A percentile compares a stretch with the other conserved stretches of the same genome.
Evolutionary conservation across 2,329 filamentous ascomycete species (phyloP).

Genomic region (Penicillium sp.): DNA sequence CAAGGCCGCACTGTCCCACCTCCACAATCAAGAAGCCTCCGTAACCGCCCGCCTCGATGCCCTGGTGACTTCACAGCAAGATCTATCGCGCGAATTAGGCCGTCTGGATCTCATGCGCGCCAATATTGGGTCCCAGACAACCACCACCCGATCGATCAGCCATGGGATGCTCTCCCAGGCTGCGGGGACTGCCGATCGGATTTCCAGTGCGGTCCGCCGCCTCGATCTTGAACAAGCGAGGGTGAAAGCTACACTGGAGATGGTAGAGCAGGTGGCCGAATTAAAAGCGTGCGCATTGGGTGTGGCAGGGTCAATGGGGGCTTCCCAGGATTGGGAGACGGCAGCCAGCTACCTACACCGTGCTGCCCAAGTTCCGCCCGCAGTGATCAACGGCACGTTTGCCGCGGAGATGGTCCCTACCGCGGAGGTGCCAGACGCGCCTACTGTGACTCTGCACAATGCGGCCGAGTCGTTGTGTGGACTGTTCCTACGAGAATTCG

Average conservation of each 20-base stretch:
- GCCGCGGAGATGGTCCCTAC: slow-evolving; percentile 90
- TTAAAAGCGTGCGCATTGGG: slow-evolving; percentile 94
- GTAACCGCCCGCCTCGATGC: slow-evolving; percentile 69
- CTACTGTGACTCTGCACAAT: slow-evolving; percentile 76
- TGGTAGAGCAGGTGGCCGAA: slow-evolving; percentile 94
- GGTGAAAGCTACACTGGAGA: slow-evolving; percentile 81
- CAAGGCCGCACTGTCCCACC: slow-evolving; percentile 65
- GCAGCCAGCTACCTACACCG: slow-evolving; percentile 84
- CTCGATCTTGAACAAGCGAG: slow-evolving; percentile 87
- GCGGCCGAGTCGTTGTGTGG: slow-evolving; percentile 85
- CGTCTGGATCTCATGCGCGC: slow-evolving; percentile 85
- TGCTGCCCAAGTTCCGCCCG: slow-evolving; percentile 70
- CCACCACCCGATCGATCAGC: slow-evolving; percentile 74
- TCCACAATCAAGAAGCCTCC: slow-evolving; percentile 68
- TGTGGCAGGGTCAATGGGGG: slow-evolving; percentile 92
- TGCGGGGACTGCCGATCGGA: slow-evolving; percentile 74
- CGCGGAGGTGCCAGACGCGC: slow-evolving; percentile 88
- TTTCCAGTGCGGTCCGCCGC: slow-evolving; percentile 78
- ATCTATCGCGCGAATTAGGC: slow-evolving; percentile 77
- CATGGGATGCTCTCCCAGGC: slow-evolving; percentile 86
- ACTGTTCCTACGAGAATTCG: slow-evolving; percentile 89
- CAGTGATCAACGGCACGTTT: slow-evolving; percentile 77
- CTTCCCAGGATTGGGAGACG: slow-evolving; percentile 96
- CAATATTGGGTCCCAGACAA: slow-evolving; percentile 77
- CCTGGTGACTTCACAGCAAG: slow-evolving; percentile 74